Evolutionary conservation across 306 rosid genomes (phyloP), one percentile per base, ranked within the genome.

Genomic region (Phaseolus lunatus): DNA sequence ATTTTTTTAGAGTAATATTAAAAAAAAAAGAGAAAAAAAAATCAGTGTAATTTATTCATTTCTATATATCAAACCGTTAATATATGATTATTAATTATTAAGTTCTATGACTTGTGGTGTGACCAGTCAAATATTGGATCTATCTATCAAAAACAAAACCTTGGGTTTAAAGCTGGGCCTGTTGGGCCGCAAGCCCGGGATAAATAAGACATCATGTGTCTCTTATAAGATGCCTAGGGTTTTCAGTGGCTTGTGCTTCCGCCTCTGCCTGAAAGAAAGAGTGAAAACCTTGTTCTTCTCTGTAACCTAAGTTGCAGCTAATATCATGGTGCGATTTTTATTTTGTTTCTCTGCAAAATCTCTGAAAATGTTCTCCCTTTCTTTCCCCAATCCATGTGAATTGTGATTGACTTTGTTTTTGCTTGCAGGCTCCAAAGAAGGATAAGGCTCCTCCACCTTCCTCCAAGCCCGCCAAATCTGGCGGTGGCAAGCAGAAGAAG

Each of bases 401-500:
- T 41, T 41, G 41, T 6, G 29, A 59, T 59, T 59, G 66, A 26
- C 5, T 59, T 59, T 16, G 3, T 53, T 27, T 9, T 22, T 12
- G 0, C 4, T 83, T 70, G 10, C 84, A 91, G 90, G 93, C 89
- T n/a, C 96, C 93, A 54, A 91, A 91, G 91, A 91, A 91, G 88
- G 96, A 91, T 0, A 91, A 91, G 84, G 96, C 87, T 78, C 90
- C 90, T 20, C 89, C 96, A 45, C 90, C 91, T 0, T 89, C 93
- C 27, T 90, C 96, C 11, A 91, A 91, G 59, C 96, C 96, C 50
- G 93, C 88, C 78, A 91, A 89, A 27, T 89, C 89, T 43, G 90
- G 93, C 15, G 96, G 96, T 70, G 96, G 96, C 62, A 91, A 91
- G 87, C 93, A 89, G 82, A 91, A 91, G 89, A 91, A 91, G 85